Percentiles rank a stretch among this genome's conserved stretches.
Conservation (phyloP, 2,329 filamentous ascomycete species). For the Chaetomium globosum region DNA sequence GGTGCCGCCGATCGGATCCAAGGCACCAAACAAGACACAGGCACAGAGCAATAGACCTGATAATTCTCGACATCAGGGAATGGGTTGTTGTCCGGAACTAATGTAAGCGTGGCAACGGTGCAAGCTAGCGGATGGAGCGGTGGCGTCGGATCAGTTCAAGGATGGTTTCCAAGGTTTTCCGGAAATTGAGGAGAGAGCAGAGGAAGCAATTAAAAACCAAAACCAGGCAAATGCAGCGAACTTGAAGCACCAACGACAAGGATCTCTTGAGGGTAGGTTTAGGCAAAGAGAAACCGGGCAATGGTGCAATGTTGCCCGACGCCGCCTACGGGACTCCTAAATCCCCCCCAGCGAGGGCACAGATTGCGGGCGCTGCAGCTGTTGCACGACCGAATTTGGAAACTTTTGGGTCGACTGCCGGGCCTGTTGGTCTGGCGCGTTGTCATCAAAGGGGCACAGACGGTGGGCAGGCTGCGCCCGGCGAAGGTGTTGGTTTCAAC, state of each 20-base stretch:
- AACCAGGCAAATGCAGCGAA: constrained; percentile 1
- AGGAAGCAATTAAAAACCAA: constrained; percentile 6
- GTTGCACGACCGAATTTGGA: constrained; percentile 20
- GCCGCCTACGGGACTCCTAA: constrained; percentile 23
- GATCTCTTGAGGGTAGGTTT: background rate
- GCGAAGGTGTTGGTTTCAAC: constrained; percentile 27
- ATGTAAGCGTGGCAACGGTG: constrained; percentile 2
- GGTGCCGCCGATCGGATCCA: constrained; percentile 27
- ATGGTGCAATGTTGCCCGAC: constrained; percentile 25
- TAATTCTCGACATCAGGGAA: constrained; percentile 30
- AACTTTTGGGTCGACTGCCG: constrained; percentile 5
- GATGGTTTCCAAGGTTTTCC: constrained; percentile 21
- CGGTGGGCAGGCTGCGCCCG: constrained; percentile 9
- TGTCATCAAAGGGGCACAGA: constrained; percentile 21
- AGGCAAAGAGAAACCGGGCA: constrained; percentile 19
- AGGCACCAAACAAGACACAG: constrained; percentile 34
- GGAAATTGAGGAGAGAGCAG: background rate
- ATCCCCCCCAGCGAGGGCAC: constrained; percentile 12
- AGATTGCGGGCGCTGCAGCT: constrained; percentile 2
- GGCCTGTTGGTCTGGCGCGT: constrained; percentile 8
- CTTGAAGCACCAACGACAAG: constrained; percentile 3
- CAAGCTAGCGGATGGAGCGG: constrained; percentile 4
- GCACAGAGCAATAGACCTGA: constrained; percentile 31
- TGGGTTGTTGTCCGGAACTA: background rate
- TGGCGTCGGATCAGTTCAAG: constrained; percentile 9